Conservation (phyloP, 164 flowering plant species). For the Piper longum region DNA sequence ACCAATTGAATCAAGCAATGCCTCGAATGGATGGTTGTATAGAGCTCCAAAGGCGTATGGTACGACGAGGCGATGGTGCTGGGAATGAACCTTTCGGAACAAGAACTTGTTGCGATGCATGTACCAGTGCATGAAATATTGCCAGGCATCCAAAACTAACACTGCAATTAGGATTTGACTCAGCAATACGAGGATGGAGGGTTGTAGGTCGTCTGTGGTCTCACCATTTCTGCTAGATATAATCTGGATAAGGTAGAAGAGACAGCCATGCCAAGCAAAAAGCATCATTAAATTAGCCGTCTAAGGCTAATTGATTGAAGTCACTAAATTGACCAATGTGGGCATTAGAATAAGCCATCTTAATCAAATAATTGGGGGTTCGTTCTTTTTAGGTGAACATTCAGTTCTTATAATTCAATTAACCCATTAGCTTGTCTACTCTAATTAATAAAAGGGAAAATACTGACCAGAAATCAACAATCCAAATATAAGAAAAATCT, state of each 20-base stretch:
- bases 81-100: constrained; percentile 65
- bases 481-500: too few species aligned
- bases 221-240: constrained; percentile 33
- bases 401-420: too few species aligned
- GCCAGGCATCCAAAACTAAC: constrained; percentile 82
- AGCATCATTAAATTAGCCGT: too few species aligned
- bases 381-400: too few species aligned
- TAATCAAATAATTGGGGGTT: too few species aligned
- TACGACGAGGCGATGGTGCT: constrained; percentile 67
- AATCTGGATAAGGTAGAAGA: constrained; percentile 19
- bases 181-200: constrained; percentile 31
- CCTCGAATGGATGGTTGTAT: constrained; percentile 78
- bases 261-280: background rate
- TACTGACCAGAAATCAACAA: too few species aligned
- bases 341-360: too few species aligned
- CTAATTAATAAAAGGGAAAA: too few species aligned
- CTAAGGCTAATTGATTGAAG: too few species aligned
- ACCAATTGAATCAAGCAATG: constrained; percentile 67
- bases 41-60: constrained; percentile 80
- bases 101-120: constrained; percentile 79
- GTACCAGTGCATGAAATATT: constrained; percentile 70
- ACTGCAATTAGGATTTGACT: constrained; percentile 49
- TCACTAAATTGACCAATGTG: too few species aligned
- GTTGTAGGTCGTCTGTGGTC: constrained; percentile 16
- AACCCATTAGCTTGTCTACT: too few species aligned